Evolutionary conservation across 306 rosid genomes (phyloP).

Genomic region (Cyamopsis tetragonoloba): DNA sequence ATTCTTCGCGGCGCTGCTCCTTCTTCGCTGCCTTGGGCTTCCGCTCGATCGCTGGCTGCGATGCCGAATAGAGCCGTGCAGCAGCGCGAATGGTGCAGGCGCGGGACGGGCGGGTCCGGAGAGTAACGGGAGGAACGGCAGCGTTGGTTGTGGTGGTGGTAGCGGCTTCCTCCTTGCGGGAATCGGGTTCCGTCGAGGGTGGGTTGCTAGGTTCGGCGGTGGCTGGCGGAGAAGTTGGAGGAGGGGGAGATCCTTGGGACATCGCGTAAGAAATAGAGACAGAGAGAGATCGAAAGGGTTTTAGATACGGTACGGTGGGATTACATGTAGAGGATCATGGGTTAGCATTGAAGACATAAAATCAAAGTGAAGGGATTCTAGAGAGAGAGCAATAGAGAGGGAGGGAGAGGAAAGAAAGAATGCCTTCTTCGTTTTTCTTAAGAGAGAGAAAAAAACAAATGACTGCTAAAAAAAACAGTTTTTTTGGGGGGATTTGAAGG

Average conservation of each 20-base stretch:
- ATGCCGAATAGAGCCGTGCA: slow-evolving; percentile 46
- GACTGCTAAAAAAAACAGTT: neutral
- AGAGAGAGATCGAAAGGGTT: slow-evolving; percentile 55
- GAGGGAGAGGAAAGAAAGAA: too few relatives aligned
- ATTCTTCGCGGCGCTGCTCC: slow-evolving; percentile 39
- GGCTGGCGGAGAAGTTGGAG: slow-evolving; percentile 45
- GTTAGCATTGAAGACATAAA: slow-evolving; percentile 51
- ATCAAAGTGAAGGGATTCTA: slow-evolving; percentile 25
- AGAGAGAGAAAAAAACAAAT: slow-evolving; percentile 29
- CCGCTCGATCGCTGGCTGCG: slow-evolving; percentile 42
- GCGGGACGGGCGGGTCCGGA: slow-evolving; percentile 79
- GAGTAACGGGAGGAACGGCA: slow-evolving; percentile 28
- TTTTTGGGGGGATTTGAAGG: neutral
- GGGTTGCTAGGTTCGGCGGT: slow-evolving; percentile 47
- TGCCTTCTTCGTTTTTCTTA: slow-evolving; percentile 2
- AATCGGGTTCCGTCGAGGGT: slow-evolving; percentile 54
- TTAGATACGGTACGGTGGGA: slow-evolving; percentile 43
- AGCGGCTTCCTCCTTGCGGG: slow-evolving; percentile 39
- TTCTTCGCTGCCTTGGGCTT: slow-evolving; percentile 39
- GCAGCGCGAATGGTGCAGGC: slow-evolving; percentile 92
- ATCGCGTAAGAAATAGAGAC: slow-evolving; percentile 43
- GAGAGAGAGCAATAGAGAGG: neutral
- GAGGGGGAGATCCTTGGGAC: slow-evolving; percentile 58
- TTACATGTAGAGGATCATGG: slow-evolving; percentile 54
- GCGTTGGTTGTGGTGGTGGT: slow-evolving; percentile 26